phyloP scores from a whole-genome alignment of 495 filamentous ascomycete genomes.

The Aspergillus campestris region DNA sequence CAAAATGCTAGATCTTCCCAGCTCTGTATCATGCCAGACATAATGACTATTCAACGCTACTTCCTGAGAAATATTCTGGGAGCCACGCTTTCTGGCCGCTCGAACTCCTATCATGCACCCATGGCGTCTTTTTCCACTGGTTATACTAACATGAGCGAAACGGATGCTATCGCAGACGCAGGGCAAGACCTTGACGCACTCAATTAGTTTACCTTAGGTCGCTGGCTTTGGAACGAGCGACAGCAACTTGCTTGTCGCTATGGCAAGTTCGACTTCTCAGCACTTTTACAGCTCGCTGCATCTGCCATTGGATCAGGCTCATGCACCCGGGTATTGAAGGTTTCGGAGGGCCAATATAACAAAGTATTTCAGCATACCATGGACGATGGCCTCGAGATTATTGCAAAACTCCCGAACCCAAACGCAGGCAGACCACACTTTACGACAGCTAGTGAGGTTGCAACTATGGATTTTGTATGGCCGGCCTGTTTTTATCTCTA shows the following conservation, averaged over 20 bases:
- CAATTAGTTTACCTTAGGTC: slow-evolving; percentile 16
- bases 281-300: slow-evolving; percentile 16
- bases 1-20: not conserved
- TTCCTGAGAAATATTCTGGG: not conserved
- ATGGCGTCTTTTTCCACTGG: slow-evolving; percentile 1
- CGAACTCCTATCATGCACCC: not conserved
- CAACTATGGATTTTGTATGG: slow-evolving; percentile 35
- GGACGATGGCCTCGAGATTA: slow-evolving; percentile 25
- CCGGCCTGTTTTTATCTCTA: slow-evolving; percentile 3
- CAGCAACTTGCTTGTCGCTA: slow-evolving; percentile 18
- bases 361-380: slow-evolving; percentile 30
- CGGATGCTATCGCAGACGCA: slow-evolving; percentile 4
- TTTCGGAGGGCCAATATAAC: slow-evolving; percentile 31
- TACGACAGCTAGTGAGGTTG: slow-evolving; percentile 33
- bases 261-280: slow-evolving; percentile 17
- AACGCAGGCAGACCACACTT: slow-evolving; percentile 28
- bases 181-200: slow-evolving; percentile 13
- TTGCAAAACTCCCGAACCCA: slow-evolving; percentile 29
- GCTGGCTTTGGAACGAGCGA: slow-evolving; percentile 21
- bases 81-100: not conserved
- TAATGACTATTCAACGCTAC: not conserved
- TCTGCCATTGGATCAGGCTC: slow-evolving; percentile 13
- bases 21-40: not conserved
- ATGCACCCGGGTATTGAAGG: slow-evolving; percentile 19
- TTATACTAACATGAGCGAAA: not conserved